Evolutionary conservation across 768 basidiomycete species (phyloP), one percentile per base, ranked within the genome.

Genomic region (Panellus pusillus): DNA sequence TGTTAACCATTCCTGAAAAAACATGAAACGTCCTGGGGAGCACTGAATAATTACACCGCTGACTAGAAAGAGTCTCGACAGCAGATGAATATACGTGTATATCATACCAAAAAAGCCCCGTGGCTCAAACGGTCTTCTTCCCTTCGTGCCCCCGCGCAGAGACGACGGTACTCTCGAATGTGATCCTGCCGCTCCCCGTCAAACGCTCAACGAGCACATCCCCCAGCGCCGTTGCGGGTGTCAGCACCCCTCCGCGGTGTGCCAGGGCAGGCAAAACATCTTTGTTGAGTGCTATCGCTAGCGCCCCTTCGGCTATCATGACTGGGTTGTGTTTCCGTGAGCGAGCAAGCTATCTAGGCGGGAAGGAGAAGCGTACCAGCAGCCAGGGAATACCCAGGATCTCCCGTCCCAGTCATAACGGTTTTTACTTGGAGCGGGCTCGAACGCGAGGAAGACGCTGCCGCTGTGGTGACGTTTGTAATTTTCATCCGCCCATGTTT

Each of bases 201-300:
- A 97, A 66, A 17, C 94, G 76, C 59, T 81, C 78, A 32, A 93
- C 72, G 35, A 95, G 68, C 7, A 83, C 80, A 55, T 89, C 83
- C 14, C 93, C 94, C 52, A 96, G 78, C 1, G 90, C 94, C 4
- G 82, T 83, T 69, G 87, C 81, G 0, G 94, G 87, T 2, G 95
- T 98, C 44, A 97, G 73, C 2, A 94, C 70, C 1, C 95, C 94
- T 12, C 93, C 94, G 42, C 74, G 68, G 44, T 72, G 74, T 4
- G 80, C 85, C 7, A 86, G 66, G 1, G 74, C 59, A 0, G 91
- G 81, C 2, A 93, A 79, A 4, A 72, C 65, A 14, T 71, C 74
- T 15, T 79, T 63, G 12, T 82, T 76, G 2, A 89, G 71, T 15
- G 86, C 73, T 45, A 95, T 72, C 15, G 80, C 79, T 13, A 98